A percentile compares a stretch with the other conserved stretches of the same genome.
Conservation (phyloP, 1,139 yeast genomes). For the Nakaseomyces uthaithaninus region DNA sequence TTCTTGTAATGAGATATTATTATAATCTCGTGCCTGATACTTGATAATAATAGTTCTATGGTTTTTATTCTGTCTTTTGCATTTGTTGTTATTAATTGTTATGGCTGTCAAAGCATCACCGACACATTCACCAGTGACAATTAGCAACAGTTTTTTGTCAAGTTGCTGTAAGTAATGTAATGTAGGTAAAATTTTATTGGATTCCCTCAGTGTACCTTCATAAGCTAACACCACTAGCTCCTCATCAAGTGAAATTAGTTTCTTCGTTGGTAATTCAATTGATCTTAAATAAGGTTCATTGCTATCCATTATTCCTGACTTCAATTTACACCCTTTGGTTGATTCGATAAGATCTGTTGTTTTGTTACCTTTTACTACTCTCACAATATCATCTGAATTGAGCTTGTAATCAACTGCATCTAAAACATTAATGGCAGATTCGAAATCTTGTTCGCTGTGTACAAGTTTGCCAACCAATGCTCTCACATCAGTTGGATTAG, state of each 20-base stretch:
- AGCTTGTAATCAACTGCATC: conserved; percentile 22
- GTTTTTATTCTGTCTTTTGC: conserved; percentile 18
- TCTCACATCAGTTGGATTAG: conserved; percentile 15
- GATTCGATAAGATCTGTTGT: conserved; percentile 24
- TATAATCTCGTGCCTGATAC: conserved; percentile 20
- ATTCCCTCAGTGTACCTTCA: conserved; percentile 27
- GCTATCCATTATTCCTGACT: conserved; percentile 22
- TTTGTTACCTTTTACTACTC: conserved; percentile 25
- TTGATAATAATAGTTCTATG: conserved; percentile 21
- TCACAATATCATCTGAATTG: conserved; percentile 25
- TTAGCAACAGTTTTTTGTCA: conserved; percentile 21
- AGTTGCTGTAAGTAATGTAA: conserved; percentile 22
- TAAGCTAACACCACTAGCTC: conserved; percentile 22
- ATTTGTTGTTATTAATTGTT: conserved; percentile 29
- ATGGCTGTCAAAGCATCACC: conserved; percentile 29
- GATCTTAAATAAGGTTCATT: conserved; percentile 28
- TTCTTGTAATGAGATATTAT: conserved; percentile 19
- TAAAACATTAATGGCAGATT: conserved; percentile 17
- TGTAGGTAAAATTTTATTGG: conserved; percentile 26
- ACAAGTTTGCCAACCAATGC: conserved; percentile 17
- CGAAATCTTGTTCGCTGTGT: conserved; percentile 13
- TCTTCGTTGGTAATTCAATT: conserved; percentile 21
- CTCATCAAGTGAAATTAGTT: conserved; percentile 22
- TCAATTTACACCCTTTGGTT: conserved; percentile 28
- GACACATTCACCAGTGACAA: conserved; percentile 25